A percentile compares a stretch with the other conserved stretches of the same genome.
Evolutionary conservation across 2,329 filamentous ascomycete genomes (phyloP).

Genomic region (Diaporthe vexans): DNA sequence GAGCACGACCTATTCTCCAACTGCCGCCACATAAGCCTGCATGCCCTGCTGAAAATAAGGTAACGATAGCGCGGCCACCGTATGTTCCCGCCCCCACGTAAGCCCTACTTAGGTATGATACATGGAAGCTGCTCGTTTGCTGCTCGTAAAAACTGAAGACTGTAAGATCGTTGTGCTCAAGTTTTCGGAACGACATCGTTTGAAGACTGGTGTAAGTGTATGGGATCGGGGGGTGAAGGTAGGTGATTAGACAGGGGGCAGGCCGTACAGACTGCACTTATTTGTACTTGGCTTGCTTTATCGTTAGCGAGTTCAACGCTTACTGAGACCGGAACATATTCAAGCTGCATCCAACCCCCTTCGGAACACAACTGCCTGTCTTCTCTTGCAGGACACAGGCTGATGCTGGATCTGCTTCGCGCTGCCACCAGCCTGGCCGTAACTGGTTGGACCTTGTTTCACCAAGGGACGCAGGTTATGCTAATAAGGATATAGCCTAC

Average conservation of each 20-base stretch:
- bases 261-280: background rate
- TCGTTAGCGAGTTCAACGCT: too few species aligned
- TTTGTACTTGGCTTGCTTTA: too few species aligned
- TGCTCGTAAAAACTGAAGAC: slow-evolving; percentile 56
- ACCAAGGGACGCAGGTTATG: background rate
- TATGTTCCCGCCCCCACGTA: background rate
- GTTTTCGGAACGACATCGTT: slow-evolving; percentile 62
- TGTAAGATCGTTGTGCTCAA: slow-evolving; percentile 54
- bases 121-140: background rate
- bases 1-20: too few species aligned
- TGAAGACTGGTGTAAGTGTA: background rate
- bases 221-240: background rate
- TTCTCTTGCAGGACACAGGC: too few species aligned
- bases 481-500: background rate
- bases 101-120: background rate
- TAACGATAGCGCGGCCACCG: background rate
- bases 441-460: background rate
- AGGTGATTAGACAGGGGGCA: background rate
- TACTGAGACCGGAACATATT: too few species aligned
- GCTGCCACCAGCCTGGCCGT: background rate
- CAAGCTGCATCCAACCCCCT: too few species aligned
- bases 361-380: too few species aligned
- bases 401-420: background rate
- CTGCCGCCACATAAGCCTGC: too few species aligned
- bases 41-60: background rate